phyloP scores from a whole-genome alignment of 345 rosid genomes.

The Mallotus nudiflorus region DNA sequence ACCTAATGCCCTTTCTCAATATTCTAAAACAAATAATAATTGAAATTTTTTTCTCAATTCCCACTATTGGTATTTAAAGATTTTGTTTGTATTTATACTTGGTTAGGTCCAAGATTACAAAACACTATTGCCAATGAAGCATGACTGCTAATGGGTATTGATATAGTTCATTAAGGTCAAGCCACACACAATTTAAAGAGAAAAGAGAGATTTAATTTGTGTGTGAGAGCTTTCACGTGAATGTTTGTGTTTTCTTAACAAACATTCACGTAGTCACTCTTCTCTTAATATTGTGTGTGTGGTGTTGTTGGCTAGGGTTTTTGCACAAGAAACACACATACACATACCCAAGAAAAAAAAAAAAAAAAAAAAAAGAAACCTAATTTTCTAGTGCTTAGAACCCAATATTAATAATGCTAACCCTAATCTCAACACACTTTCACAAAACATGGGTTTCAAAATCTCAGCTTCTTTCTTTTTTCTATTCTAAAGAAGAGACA shows the following conservation, averaged over 20 bases:
- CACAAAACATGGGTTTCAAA: background rate
- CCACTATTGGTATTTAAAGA: too few species aligned
- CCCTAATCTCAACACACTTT: constrained; percentile 2
- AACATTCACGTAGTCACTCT: constrained; percentile 36
- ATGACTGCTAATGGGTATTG: too few species aligned
- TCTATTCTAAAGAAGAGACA: background rate
- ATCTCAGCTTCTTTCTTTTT: background rate
- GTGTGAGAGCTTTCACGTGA: constrained; percentile 29
- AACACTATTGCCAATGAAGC: too few species aligned
- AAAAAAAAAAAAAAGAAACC: too few species aligned
- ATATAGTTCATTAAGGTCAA: constrained; percentile 12
- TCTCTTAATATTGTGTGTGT: background rate
- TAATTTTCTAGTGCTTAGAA: background rate
- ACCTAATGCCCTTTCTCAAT: too few species aligned
- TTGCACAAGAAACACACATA: background rate
- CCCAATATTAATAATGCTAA: background rate
- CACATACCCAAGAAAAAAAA: too few species aligned
- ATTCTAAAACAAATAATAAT: too few species aligned
- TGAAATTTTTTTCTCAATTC: too few species aligned
- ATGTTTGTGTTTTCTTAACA: constrained; percentile 37
- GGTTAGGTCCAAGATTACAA: too few species aligned
- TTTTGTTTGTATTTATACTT: too few species aligned
- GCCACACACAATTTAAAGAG: constrained; percentile 11
- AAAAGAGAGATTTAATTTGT: constrained; percentile 5
- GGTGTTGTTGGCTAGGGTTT: constrained; percentile 25